Evolutionary conservation across 2,329 filamentous ascomycete genomes (phyloP).

Genomic region (Penicillium oxalicum): DNA sequence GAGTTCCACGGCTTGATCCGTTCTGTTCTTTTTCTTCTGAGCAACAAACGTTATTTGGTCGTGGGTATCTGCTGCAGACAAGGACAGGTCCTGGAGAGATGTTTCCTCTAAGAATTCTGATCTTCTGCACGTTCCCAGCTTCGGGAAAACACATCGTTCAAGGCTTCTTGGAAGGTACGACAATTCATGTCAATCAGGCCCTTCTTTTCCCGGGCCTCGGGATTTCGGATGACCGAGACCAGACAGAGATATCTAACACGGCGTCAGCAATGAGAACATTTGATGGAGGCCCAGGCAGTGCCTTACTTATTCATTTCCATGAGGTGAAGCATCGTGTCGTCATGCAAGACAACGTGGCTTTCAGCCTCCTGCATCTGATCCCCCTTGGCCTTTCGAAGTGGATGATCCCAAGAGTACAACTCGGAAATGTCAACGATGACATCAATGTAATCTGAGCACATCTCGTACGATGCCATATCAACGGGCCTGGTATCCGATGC

Average conservation of each 20-base stretch:
- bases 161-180: constrained; percentile 56
- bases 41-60: no score
- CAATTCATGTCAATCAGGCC: constrained; percentile 63
- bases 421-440: constrained; percentile 96
- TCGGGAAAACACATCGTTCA: constrained; percentile 56
- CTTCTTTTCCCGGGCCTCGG: constrained; percentile 59
- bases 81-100: not conserved
- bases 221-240: constrained; percentile 59
- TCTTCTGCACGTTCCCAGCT: constrained; percentile 39
- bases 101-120: constrained; percentile 13
- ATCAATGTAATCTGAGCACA: constrained; percentile 97
- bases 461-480: constrained; percentile 94
- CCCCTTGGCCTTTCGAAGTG: constrained; percentile 36
- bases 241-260: constrained; percentile 53
- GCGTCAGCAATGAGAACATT: no score
- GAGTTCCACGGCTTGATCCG: no score
- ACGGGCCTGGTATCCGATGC: constrained; percentile 90
- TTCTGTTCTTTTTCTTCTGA: no score
- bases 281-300: not conserved
- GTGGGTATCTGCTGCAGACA: not conserved
- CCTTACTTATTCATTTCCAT: constrained; percentile 62
- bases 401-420: constrained; percentile 73
- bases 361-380: constrained; percentile 52
- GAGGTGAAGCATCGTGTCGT: constrained; percentile 58
- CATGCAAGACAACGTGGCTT: constrained; percentile 57